Evolutionary conservation across 2,329 filamentous ascomycete genomes (phyloP), one percentile per base, ranked within the genome.

Genomic region (Talaromyces sp.): DNA sequence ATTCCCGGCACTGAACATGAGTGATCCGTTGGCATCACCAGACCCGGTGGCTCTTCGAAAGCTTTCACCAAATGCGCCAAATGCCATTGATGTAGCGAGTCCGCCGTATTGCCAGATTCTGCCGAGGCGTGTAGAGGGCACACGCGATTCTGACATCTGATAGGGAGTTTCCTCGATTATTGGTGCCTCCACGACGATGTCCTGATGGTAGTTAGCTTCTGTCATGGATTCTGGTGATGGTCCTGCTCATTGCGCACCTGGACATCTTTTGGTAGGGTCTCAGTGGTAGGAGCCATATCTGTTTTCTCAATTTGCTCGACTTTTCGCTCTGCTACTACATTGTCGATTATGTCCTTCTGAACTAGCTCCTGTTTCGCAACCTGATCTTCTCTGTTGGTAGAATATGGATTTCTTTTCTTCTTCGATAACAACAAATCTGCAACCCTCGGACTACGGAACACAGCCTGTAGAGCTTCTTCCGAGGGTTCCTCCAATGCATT

Each of bases 81-180:
- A 91, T 8, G 97, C 88, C 93, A 99, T 97, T 56, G 94, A 96
- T 0, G 93, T 94, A 31, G 93, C 95, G 5, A 99, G 84, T 0
- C 95, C 93, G 64, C 92, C 87, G 74, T 98, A 99, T 77, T 99
- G 96, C 91, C 94, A 97, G 27, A 99, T 81, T 63, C 95, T 86
- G 50, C 93, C 90, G 60, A 99, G 79, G 3, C 95, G 88, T 8
- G 93, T 92, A 0, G 95, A 91, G 1, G 95, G 95, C 0, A 99
- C 93, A 68, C 88, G 89, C 10, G 95, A 99, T 73, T 98, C 94
- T 63, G 90, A 85, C 75, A 99, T 87, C 66, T 90, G 83, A 73
- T 96, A 92, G 0, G 79, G 72, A 37, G 77, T 70, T 52, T 76
- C 75, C 65, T 75, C 72, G 54, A 43, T 41, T 10, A 41, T 33